Base-by-base conservation (phyloP, 768 basidiomycete genomes). In the Lepiota subincarnata region DNA sequence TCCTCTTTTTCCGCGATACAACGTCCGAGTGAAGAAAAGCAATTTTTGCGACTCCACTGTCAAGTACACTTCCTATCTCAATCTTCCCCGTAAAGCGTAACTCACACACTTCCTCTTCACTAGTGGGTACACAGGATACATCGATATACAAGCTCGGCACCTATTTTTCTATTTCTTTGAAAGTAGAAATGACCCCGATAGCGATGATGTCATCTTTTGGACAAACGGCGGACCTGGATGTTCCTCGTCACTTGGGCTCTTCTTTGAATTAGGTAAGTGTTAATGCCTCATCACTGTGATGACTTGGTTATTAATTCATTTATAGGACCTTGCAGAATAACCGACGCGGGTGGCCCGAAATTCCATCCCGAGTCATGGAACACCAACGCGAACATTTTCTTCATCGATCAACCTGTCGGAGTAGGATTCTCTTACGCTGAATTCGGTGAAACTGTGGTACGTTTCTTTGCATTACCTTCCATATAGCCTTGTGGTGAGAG, bases 111-210 rank as follows among this genome's bases (percentile, higher is more conserved):
- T 12, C 2, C 14, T 7, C 6, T 20, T 11, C 8, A 18, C 14
- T 18, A 50, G 53, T 1, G 42, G 34, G 4, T 47, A 52, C 8
- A 84, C 83, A 0, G 84, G 85, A 13, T 86, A 86, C 59, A 83
- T 87, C 48, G 85, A 86, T 56, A 74, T 83, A 43, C 71, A 81
- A 61, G 73, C 82, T 4, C 74, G 82, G 2, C 85, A 86, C 60
- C 57, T 86, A 11, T 86, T 85, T 64, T 89, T 89, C 73, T 87
- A 87, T 70, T 89, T 89, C 65, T 89, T 89, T 63, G 86, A 89
- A 64, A 84, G 82, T 54, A 70, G 89, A 48, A 77, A 67, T 47
- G 71, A 84, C 55, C 84, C 85, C 4, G 76, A 76, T 24, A 78
- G 69, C 50, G 83, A 84, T 62, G 82, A 83, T 58, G 78, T 84